A percentile compares a stretch with the other conserved stretches of the same genome.
phyloP scores from a whole-genome alignment of 306 rosid genomes.

The Hippophae rhamnoides region DNA sequence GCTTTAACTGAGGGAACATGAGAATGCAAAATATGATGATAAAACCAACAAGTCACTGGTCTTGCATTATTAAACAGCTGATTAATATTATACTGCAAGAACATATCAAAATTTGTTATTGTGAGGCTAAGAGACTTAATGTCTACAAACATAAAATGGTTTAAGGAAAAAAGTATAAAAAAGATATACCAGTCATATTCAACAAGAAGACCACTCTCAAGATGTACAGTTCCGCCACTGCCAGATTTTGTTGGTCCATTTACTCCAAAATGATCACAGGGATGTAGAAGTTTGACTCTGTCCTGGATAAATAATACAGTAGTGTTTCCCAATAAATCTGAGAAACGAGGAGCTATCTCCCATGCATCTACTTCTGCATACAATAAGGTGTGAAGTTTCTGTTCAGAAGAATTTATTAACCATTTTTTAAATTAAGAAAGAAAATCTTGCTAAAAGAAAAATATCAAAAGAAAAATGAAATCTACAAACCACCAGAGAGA shows the following conservation, averaged over 20 bases:
- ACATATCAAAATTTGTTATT: slow-evolving; percentile 13
- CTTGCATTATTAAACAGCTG: slow-evolving; percentile 14
- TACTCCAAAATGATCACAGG: slow-evolving; percentile 46
- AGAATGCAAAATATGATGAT: background rate
- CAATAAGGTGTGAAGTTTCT: slow-evolving; percentile 6
- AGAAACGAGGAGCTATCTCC: slow-evolving; percentile 97
- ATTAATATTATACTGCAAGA: slow-evolving; percentile 7
- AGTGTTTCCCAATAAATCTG: slow-evolving; percentile 67
- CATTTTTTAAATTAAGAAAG: background rate
- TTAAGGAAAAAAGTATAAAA: slow-evolving; percentile 3
- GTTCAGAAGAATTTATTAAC: background rate
- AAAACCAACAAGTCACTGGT: background rate
- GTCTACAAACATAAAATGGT: slow-evolving; percentile 11
- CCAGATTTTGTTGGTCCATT: slow-evolving; percentile 40
- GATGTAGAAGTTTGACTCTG: slow-evolving; percentile 56
- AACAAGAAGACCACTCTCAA: slow-evolving; percentile 79
- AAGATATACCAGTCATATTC: slow-evolving; percentile 88
- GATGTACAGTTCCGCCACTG: slow-evolving; percentile 71
- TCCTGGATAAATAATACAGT: slow-evolving; percentile 69
- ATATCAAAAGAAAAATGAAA: slow-evolving; percentile 10
- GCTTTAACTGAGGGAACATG: background rate
- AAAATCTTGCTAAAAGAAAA: slow-evolving; percentile 8
- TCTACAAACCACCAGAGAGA: slow-evolving; percentile 70
- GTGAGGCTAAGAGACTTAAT: background rate
- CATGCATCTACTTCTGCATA: slow-evolving; percentile 82